A percentile compares a stretch with the other conserved stretches of the same genome.
These are phyloP conservation scores for Scedosporium aurantiacum DNA, from an alignment of 2,329 filamentous ascomycete species.

Conservation along the genomic window DNA sequence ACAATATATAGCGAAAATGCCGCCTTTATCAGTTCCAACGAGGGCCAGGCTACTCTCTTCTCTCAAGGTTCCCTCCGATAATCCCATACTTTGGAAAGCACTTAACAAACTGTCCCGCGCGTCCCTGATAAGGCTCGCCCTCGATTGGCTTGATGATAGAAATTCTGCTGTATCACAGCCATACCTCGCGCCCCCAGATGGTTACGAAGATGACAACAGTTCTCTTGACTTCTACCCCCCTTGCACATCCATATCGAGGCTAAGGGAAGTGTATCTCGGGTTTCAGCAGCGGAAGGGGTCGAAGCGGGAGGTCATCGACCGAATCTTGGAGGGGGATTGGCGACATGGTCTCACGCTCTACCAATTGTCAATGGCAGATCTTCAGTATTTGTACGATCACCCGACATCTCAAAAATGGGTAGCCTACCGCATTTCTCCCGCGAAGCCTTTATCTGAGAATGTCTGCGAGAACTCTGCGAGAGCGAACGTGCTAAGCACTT, in stretches of 20 bases:
- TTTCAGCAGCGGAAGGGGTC: conserved; percentile 50
- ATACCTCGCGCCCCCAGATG: conserved; percentile 26
- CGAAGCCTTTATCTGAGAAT: conserved; percentile 20
- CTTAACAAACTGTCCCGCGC: conserved; percentile 61
- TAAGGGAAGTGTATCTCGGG: conserved; percentile 53
- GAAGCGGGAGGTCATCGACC: conserved; percentile 51
- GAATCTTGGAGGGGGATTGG: conserved; percentile 60
- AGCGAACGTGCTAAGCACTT: conserved; percentile 34
- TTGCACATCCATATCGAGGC: conserved; percentile 50
- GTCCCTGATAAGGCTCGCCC: conserved; percentile 58
- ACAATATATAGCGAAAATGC: neutral
- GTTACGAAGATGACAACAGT: conserved; percentile 40
- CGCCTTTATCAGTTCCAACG: conserved; percentile 51
- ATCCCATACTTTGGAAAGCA: conserved; percentile 52
- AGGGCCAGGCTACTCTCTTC: conserved; percentile 60
- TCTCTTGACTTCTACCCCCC: conserved; percentile 59
- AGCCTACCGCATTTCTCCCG: conserved; percentile 45
- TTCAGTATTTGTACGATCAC: conserved; percentile 55
- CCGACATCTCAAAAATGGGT: conserved; percentile 54
- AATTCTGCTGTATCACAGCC: conserved; percentile 44
- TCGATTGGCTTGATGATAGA: conserved; percentile 65
- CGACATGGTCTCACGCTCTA: conserved; percentile 52
- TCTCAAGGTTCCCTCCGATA: conserved; percentile 55
- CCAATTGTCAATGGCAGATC: conserved; percentile 58
- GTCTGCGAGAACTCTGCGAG: conserved; percentile 26